phyloP scores from a whole-genome alignment of 208 protist genomes.

The Leptomonas seymouri region DNA sequence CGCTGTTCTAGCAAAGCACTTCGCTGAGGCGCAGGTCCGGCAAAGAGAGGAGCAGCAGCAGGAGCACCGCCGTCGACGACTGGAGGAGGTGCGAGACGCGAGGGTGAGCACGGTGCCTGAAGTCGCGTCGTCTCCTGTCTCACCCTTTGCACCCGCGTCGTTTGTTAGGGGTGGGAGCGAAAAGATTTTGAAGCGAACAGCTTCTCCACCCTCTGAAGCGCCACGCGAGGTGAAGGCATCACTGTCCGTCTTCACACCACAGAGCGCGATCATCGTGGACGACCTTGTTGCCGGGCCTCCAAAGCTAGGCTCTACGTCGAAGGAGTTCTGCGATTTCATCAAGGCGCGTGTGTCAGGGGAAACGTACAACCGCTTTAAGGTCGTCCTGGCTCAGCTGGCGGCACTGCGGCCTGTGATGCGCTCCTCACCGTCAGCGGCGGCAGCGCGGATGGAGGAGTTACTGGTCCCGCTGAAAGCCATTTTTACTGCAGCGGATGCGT shows the following conservation, averaged over 20 bases:
- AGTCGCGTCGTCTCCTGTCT: neutral
- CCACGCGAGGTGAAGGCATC: neutral
- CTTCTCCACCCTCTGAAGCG: neutral
- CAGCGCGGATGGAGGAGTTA: constrained; percentile 19
- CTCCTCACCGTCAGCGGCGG: constrained; percentile 5
- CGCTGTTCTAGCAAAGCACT: constrained; percentile 39
- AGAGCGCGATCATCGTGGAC: neutral
- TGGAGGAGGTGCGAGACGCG: constrained; percentile 35
- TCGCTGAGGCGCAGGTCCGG: constrained; percentile 31
- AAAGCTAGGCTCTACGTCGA: constrained; percentile 52
- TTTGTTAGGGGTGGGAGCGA: neutral
- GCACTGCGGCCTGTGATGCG: constrained; percentile 26
- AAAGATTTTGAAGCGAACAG: too few relatives aligned
- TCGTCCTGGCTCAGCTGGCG: constrained; percentile 58
- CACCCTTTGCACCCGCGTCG: neutral
- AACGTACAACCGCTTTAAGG: constrained; percentile 67
- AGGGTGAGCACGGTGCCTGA: constrained; percentile 6
- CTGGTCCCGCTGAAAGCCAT: constrained; percentile 34
- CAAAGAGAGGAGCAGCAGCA: constrained; percentile 20
- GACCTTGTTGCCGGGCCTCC: neutral
- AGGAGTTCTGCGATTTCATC: constrained; percentile 86
- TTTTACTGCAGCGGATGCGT: constrained; percentile 52
- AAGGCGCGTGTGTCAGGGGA: constrained; percentile 52
- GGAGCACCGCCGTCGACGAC: constrained; percentile 28
- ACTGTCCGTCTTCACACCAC: neutral